Evolutionary conservation across 78 protist species (phyloP).

Genomic region (Dictyostelium capitatum): DNA sequence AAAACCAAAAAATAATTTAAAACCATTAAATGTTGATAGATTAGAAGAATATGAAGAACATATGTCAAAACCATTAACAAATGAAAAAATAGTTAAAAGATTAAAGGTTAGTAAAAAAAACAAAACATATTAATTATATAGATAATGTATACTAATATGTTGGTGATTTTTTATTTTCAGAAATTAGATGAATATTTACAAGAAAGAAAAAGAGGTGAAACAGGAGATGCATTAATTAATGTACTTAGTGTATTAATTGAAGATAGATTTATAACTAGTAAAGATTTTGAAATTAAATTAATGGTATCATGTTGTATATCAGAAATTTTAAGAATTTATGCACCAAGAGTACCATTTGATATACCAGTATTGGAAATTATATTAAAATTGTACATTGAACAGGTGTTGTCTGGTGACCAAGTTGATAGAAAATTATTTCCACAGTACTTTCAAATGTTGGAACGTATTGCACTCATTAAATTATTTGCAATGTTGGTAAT

Average conservation of each 20-base stretch:
- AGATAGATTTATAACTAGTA: not conserved
- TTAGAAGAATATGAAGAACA: conserved; percentile 4
- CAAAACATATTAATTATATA: not conserved
- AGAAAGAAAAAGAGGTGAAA: conserved; percentile 3
- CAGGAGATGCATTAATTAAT: conserved; percentile 1
- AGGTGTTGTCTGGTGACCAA: not conserved
- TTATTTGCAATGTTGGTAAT: conserved; percentile 34
- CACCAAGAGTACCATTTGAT: conserved; percentile 50
- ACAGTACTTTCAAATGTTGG: conserved; percentile 47
- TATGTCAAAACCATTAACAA: not conserved
- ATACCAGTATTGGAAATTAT: not conserved
- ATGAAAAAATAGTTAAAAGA: conserved; percentile 55
- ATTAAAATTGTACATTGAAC: conserved; percentile 6
- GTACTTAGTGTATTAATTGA: not conserved
- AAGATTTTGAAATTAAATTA: conserved; percentile 34
- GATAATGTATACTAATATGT: not conserved
- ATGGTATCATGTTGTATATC: conserved; percentile 54
- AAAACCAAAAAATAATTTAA: not conserved
- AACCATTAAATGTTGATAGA: conserved; percentile 18
- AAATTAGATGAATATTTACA: conserved; percentile 58
- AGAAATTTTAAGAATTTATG: conserved; percentile 21
- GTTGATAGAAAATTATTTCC: conserved; percentile 32
- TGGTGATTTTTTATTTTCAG: not conserved
- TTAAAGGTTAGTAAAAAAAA: conserved; percentile 28
- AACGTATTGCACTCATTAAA: conserved; percentile 24